phyloP scores from a whole-genome alignment of 2,329 filamentous ascomycete genomes.

The Furcasterigmium sp. region DNA sequence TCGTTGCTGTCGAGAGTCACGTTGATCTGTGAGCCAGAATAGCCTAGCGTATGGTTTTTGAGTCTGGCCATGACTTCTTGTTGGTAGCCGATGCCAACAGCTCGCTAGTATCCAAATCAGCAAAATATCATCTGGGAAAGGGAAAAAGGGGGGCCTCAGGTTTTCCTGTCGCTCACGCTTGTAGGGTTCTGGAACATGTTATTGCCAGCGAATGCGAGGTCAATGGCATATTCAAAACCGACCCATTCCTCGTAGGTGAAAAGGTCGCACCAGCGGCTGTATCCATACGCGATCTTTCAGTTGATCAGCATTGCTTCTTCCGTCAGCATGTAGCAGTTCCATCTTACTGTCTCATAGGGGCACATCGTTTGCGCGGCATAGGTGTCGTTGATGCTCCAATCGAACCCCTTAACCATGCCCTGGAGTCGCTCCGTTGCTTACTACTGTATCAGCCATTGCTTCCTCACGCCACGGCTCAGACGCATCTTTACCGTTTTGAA shows the following conservation, averaged over 20 bases:
- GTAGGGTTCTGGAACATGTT: constrained; percentile 60
- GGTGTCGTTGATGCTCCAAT: constrained; percentile 59
- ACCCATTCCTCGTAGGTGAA: constrained; percentile 74
- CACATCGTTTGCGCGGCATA: constrained; percentile 69
- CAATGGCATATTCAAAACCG: constrained; percentile 65
- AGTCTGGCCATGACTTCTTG: constrained; percentile 69
- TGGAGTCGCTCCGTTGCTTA: constrained; percentile 57
- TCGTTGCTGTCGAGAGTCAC: constrained; percentile 64
- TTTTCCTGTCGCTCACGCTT: constrained; percentile 39
- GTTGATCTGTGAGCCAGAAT: constrained; percentile 58
- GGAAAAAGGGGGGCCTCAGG: too few relatives aligned
- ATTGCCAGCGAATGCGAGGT: constrained; percentile 59
- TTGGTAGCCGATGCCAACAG: constrained; percentile 69
- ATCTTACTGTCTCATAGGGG: constrained; percentile 62
- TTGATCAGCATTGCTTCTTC: too few relatives aligned
- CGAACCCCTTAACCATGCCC: constrained; percentile 46
- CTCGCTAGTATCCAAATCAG: constrained; percentile 37
- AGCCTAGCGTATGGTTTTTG: constrained; percentile 57
- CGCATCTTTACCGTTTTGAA: constrained; percentile 45
- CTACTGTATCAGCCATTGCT: constrained; percentile 4
- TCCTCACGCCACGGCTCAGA: constrained; percentile 1
- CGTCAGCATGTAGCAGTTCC: too few relatives aligned
- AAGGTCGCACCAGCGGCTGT: constrained; percentile 66
- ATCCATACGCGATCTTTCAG: constrained; percentile 60
- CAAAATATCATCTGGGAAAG: constrained; percentile 33